Evolutionary conservation across 1,284 basidiomycete genomes (phyloP).

Genomic region (Hortiboletus rubellus): DNA sequence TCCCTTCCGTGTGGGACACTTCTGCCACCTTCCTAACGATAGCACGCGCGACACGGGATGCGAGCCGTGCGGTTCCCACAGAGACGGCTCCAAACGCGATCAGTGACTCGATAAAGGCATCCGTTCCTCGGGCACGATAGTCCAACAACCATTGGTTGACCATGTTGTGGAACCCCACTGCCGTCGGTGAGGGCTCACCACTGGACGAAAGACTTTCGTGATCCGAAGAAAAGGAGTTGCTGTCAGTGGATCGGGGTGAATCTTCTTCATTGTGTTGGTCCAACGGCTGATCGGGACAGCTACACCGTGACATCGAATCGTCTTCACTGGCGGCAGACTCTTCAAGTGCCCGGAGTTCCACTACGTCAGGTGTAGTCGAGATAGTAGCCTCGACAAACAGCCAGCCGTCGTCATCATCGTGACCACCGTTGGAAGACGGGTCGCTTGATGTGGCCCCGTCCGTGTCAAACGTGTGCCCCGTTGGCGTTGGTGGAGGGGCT

Average conservation of each 20-base stretch:
- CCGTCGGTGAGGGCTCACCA: not conserved
- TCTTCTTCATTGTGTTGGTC: constrained; percentile 1
- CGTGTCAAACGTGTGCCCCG: not conserved
- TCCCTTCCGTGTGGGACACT: constrained; percentile 17
- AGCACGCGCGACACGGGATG: constrained; percentile 22
- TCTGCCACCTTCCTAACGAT: constrained; percentile 15
- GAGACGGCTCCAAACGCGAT: constrained; percentile 20
- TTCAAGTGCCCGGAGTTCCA: not conserved
- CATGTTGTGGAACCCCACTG: constrained; percentile 16
- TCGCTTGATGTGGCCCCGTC: constrained; percentile 4
- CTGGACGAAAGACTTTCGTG: constrained; percentile 11
- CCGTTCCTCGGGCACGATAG: constrained; percentile 20
- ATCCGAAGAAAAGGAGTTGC: constrained; percentile 10
- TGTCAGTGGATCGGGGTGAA: not conserved
- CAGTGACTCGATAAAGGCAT: constrained; percentile 22
- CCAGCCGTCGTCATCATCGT: constrained; percentile 1
- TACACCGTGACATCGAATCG: not conserved
- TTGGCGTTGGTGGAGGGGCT: constrained; percentile 26
- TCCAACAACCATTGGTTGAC: constrained; percentile 22
- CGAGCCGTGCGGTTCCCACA: constrained; percentile 12
- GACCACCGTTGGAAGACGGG: not conserved
- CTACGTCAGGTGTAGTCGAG: not conserved
- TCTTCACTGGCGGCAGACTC: not conserved
- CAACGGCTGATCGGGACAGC: not conserved
- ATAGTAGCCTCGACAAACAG: not conserved